Base-by-base conservation (phyloP, 352 stramenopile genomes). In the Phytophthora macrochlamydospora region DNA sequence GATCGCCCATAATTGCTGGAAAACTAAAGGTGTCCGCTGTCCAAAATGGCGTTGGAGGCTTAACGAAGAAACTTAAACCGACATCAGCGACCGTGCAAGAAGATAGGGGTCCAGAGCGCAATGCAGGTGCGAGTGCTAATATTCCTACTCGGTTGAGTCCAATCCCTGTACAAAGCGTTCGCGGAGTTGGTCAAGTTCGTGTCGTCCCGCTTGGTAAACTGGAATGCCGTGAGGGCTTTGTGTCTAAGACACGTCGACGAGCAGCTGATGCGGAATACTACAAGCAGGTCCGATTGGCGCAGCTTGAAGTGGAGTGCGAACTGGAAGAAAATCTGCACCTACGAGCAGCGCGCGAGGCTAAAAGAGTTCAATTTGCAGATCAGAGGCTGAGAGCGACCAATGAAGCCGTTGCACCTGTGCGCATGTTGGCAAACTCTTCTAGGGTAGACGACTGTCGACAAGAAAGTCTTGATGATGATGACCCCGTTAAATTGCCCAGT, bases 311-410 rank as follows among this genome's bases (percentile, higher is more conserved):
- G 2, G 79, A 92, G 59, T 92, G 84, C 46, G 84, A 92, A 51
- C 55, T 92, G 18, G 81, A 92, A 57, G 84, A 92, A 54, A 92
- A 92, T 44, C 52, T 92, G 35, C 76, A 79, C 12, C 87, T 92
- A 56, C 78, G 83, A 60, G 75, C 75, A 13, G 78, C 69, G 37
- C 71, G 81, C 0, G 74, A 85, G 40, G 78, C 75, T 8, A 72
- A 66, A 62, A 69, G 33, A 7, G 51, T 73, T 2, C 48, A 67
- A 11, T 33, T 66, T 12, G 56, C 51, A 1, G 64, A 63, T 32
- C 63, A 62, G 37, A 73, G 52, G 18, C 18, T 1, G 9, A 48
- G 56, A 53, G 43, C 51, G 37, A 38, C 67, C 75, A 9, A 49
- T 3, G 24, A 67, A 12, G 67, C 50, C 24, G 55, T 18, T 2